Conservation (phyloP, 1,284 basidiomycete species). For the Puccinia coronata region DNA sequence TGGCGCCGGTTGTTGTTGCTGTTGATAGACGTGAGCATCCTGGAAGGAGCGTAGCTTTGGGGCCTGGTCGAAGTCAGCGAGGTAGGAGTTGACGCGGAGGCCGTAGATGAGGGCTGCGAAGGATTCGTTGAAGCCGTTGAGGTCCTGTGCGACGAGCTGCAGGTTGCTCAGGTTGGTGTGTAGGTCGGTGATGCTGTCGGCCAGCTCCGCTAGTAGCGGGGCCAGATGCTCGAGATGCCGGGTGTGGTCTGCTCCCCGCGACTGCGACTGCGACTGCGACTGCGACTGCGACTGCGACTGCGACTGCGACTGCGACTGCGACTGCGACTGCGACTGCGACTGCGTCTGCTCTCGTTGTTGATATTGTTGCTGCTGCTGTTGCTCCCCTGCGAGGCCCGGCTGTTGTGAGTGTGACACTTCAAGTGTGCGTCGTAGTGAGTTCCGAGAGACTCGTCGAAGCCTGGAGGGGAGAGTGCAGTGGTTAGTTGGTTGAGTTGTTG, state of each 20-base stretch:
- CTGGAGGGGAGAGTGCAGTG: too few relatives aligned
- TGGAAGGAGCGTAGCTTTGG: conserved; percentile 12
- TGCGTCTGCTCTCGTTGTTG: neutral
- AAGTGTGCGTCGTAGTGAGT: too few relatives aligned
- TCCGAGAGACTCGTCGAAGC: too few relatives aligned
- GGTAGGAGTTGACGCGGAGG: conserved; percentile 27
- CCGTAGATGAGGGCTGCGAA: conserved; percentile 38
- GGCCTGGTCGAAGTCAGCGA: conserved; percentile 35
- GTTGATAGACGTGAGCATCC: neutral
- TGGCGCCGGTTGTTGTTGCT: too few relatives aligned
- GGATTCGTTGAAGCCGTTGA: conserved; percentile 40
- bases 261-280: too few relatives aligned
- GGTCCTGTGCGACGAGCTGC: conserved; percentile 1
- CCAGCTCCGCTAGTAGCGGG: conserved; percentile 20
- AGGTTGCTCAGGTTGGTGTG: conserved; percentile 16
- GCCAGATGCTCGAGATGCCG: conserved; percentile 15
- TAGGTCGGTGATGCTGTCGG: conserved; percentile 25
- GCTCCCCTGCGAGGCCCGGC: too few relatives aligned
- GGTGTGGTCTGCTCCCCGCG: neutral
- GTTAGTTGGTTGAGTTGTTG: neutral
- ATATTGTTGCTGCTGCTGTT: neutral
- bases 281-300: too few relatives aligned
- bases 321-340: too few relatives aligned
- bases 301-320: too few relatives aligned
- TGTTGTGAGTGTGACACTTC: too few relatives aligned